phyloP scores from a whole-genome alignment of 768 basidiomycete species.

The Lactarius indigo region DNA sequence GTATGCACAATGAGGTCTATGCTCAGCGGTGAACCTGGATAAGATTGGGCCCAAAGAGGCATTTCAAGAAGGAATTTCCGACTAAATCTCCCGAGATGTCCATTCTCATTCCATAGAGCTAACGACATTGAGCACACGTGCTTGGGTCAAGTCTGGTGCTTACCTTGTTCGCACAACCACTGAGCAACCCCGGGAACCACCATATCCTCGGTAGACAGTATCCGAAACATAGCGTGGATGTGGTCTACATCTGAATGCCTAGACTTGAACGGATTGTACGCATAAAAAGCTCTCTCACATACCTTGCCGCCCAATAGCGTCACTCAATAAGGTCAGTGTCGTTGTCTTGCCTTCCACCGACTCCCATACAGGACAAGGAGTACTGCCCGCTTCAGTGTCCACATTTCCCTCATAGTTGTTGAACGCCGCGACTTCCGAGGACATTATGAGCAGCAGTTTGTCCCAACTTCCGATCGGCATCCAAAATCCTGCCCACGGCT shows the following conservation, averaged over 20 bases:
- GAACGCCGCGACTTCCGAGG: slow-evolving; percentile 9
- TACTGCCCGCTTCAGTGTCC: background rate
- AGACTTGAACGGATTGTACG: background rate
- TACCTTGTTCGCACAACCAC: slow-evolving; percentile 45
- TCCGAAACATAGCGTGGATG: slow-evolving; percentile 40
- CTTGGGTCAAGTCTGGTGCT: background rate
- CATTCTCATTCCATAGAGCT: slow-evolving; percentile 11
- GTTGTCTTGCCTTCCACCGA: slow-evolving; percentile 5
- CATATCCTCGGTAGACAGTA: slow-evolving; percentile 36
- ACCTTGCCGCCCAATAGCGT: slow-evolving; percentile 11
- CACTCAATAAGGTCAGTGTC: slow-evolving; percentile 11
- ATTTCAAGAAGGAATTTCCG: slow-evolving; percentile 19
- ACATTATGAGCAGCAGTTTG: background rate
- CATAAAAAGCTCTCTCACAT: slow-evolving; percentile 2
- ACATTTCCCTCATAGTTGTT: background rate
- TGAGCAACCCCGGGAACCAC: slow-evolving; percentile 33
- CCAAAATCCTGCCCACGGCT: slow-evolving; percentile 33
- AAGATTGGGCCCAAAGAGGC: slow-evolving; percentile 19
- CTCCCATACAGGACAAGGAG: background rate
- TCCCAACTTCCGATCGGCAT: slow-evolving; percentile 25
- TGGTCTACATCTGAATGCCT: slow-evolving; percentile 38
- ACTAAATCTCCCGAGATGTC: slow-evolving; percentile 6
- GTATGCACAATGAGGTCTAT: slow-evolving; percentile 13
- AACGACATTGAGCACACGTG: slow-evolving; percentile 15
- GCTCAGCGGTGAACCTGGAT: slow-evolving; percentile 14